phyloP scores from a whole-genome alignment of 2,329 filamentous ascomycete genomes.

The Aspergillus sp. region DNA sequence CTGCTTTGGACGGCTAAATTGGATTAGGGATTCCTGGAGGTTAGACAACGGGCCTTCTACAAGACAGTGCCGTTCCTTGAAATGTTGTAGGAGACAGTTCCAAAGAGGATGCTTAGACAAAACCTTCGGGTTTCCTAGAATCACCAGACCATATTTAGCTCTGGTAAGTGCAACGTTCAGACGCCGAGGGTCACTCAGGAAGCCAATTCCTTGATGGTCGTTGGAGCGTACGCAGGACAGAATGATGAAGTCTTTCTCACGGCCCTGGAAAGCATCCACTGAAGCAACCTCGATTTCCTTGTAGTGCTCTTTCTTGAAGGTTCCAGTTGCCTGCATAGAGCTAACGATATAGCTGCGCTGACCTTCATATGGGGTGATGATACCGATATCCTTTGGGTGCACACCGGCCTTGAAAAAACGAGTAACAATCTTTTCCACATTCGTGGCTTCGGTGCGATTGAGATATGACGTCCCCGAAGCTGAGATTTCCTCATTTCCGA shows the following conservation, averaged over 20 bases:
- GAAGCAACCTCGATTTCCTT: slow-evolving; percentile 98
- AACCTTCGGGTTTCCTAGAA: slow-evolving; percentile 96
- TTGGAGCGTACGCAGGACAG: slow-evolving; percentile 97
- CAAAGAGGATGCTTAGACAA: slow-evolving; percentile 96
- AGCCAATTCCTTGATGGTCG: slow-evolving; percentile 98
- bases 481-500: slow-evolving; percentile 96
- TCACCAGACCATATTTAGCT: slow-evolving; percentile 94
- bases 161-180: slow-evolving; percentile 95
- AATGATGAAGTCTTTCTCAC: slow-evolving; percentile 99
- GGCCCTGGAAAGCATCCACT: slow-evolving; percentile 96
- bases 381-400: slow-evolving; percentile 89
- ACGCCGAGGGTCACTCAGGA: slow-evolving; percentile 94
- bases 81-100: slow-evolving; percentile 93
- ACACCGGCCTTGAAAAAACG: slow-evolving; percentile 99
- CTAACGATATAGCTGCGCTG: slow-evolving; percentile 98
- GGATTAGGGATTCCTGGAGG: slow-evolving; percentile 89
- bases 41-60: slow-evolving; percentile 95
- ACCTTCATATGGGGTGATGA: slow-evolving; percentile 97
- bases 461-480: slow-evolving; percentile 97
- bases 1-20: slow-evolving; percentile 92
- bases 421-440: slow-evolving; percentile 97
- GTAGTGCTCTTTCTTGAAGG: slow-evolving; percentile 97
- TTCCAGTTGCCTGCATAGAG: slow-evolving; percentile 98
- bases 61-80: slow-evolving; percentile 94
- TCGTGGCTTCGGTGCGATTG: slow-evolving; percentile 93